Conservation (phyloP, 495 filamentous ascomycete species). For the Penicillium mononematosum region DNA sequence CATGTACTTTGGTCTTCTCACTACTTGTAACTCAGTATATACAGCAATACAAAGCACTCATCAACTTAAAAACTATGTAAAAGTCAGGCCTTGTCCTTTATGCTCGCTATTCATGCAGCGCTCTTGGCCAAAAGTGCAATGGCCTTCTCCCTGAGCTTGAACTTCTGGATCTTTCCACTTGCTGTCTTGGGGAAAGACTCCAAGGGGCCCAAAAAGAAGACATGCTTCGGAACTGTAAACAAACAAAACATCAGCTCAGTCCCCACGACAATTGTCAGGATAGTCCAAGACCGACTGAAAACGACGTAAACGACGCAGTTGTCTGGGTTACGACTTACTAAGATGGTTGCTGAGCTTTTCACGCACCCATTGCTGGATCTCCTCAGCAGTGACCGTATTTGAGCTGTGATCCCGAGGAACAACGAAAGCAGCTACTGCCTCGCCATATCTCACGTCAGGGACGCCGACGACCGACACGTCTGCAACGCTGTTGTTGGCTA, state of each 20-base stretch:
- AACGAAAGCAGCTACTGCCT: constrained; percentile 83
- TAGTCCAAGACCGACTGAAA: background rate
- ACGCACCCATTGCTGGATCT: constrained; percentile 71
- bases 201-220: constrained; percentile 65
- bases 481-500: constrained; percentile 62
- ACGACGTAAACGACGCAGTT: background rate
- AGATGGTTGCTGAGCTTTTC: constrained; percentile 71
- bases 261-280: background rate
- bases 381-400: constrained; percentile 35
- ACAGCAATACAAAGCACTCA: background rate
- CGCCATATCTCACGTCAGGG: constrained; percentile 80
- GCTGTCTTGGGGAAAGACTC: constrained; percentile 86
- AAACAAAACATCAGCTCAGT: background rate
- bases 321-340: constrained; percentile 42
- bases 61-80: background rate
- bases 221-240: constrained; percentile 73
- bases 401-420: constrained; percentile 41
- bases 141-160: constrained; percentile 72
- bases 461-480: constrained; percentile 84
- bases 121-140: constrained; percentile 42
- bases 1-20: constrained; percentile 40
- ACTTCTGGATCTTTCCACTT: constrained; percentile 97
- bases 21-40: constrained; percentile 22
- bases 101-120: constrained; percentile 4
- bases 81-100: background rate